These are phyloP conservation scores for Elymus sibiricus DNA, from an alignment of 176 grass and related monocot genomes.

Conservation along the genomic window DNA sequence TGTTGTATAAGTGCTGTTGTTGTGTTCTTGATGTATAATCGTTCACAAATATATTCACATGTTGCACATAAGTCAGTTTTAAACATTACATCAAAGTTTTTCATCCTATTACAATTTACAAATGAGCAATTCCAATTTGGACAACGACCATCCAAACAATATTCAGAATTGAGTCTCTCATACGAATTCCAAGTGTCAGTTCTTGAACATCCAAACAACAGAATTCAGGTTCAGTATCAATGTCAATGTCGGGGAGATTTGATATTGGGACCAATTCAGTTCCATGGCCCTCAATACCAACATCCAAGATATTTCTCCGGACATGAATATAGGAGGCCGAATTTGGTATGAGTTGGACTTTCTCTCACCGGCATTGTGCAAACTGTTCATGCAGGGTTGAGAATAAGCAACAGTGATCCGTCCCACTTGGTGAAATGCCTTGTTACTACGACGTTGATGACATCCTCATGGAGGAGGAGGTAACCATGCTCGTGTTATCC, in stretches of 20 bases:
- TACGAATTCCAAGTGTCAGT: not conserved
- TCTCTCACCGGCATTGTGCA: not conserved
- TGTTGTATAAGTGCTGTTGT: no score
- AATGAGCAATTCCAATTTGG: no score
- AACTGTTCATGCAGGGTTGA: not conserved
- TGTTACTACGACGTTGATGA: constrained; percentile 71
- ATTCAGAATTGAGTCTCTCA: not conserved
- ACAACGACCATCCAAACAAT: not conserved
- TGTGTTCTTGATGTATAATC: no score
- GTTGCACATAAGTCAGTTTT: no score
- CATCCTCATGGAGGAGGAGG: constrained; percentile 90
- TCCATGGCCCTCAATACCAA: not conserved
- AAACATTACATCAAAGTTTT: no score
- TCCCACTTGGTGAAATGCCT: constrained; percentile 27
- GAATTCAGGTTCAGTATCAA: not conserved
- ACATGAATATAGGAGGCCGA: not conserved
- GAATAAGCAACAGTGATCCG: not conserved
- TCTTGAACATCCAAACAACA: not conserved
- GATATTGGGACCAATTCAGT: not conserved
- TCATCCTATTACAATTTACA: no score
- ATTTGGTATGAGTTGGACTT: not conserved
- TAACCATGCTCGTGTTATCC: constrained; percentile 12
- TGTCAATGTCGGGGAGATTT: not conserved
- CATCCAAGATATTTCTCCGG: not conserved
- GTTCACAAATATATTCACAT: no score